Base-by-base conservation (phyloP, 441 rosid species). In the Gossypium gossypioides region DNA sequence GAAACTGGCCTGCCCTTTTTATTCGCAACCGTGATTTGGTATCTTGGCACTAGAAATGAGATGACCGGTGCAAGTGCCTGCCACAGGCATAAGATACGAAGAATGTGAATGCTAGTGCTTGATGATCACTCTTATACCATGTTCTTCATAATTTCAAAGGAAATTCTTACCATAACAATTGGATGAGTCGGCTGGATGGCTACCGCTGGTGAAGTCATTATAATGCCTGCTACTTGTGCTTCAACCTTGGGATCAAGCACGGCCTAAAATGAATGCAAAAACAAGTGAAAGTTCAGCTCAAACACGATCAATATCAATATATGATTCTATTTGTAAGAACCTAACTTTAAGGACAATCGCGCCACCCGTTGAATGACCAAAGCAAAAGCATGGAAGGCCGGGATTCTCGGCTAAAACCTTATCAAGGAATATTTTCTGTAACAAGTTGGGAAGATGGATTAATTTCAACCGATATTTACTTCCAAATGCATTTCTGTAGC, bases 181-280 rank as follows among this genome's bases (percentile, higher is more conserved):
- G 97, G 93, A 86, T 93, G 96, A 0, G 98, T 86, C 54, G 97
- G 94, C 83, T 91, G 93, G 81, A 93, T 96, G 77, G 97, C 97
- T 16, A 89, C 93, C 4, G 96, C 98, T 13, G 98, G 97, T 57
- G 97, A 93, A 80, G 97, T 93, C 72, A 91, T 59, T 16, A 83
- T 92, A n/a, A 89, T 63, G 32, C 98, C 98, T 63, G 92, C 81
- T 67, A 91, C 72, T 29, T 71, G 76, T 19, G 81, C 77, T 77
- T 85, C 91, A 3, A 88, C 65, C 78, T 86, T 89, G 48, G 94
- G 94, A 84, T 91, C 97, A 24, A 93, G 82, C 79, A 78, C 74
- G 9, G 96, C 91, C 98, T 92, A 76, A 63, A 72, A 68, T 67
- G 10, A 25, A 68, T 71, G 40, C 42, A 48, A 59, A 21, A 58